These are phyloP conservation scores for Lasiodiplodia sp. DNA, from an alignment of 2,329 filamentous ascomycete genomes.

Conservation along the genomic window DNA sequence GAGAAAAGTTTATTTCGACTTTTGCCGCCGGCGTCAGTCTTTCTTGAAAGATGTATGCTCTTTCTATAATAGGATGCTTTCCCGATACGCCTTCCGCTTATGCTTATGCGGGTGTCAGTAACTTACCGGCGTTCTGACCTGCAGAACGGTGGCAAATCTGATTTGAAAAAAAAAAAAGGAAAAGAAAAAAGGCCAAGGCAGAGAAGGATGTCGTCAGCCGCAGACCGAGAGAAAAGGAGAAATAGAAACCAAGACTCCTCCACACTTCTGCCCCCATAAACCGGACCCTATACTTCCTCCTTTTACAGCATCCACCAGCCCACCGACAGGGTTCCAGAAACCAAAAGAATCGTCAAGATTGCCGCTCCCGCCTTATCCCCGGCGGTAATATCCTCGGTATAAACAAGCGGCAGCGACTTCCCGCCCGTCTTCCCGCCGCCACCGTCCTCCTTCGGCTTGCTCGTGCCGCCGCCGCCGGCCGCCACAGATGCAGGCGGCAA, in stretches of 20 bases:
- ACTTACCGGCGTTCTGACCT: background rate
- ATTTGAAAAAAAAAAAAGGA: background rate
- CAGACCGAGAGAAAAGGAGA: background rate
- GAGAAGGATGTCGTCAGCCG: background rate
- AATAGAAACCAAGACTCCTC: background rate
- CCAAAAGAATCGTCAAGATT: constrained; percentile 28
- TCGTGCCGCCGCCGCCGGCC: constrained; percentile 62
- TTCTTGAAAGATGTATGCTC: background rate
- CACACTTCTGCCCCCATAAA: background rate
- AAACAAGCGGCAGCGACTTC: background rate
- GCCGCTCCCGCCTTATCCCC: constrained; percentile 52
- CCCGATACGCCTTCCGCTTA: background rate
- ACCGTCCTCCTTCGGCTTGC: constrained; percentile 51
- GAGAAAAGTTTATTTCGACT: no score
- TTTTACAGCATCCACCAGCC: constrained; percentile 35
- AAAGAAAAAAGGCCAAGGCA: background rate
- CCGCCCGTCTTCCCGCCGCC: constrained; percentile 35
- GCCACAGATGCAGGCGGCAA: constrained; percentile 53
- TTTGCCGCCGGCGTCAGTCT: no score
- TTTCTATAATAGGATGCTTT: background rate
- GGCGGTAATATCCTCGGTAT: constrained; percentile 40
- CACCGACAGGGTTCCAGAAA: background rate
- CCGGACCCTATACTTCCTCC: background rate
- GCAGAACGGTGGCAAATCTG: background rate
- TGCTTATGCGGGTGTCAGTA: background rate